phyloP scores from a whole-genome alignment of 176 grass and related monocot genomes.

The Carex cristatella region DNA sequence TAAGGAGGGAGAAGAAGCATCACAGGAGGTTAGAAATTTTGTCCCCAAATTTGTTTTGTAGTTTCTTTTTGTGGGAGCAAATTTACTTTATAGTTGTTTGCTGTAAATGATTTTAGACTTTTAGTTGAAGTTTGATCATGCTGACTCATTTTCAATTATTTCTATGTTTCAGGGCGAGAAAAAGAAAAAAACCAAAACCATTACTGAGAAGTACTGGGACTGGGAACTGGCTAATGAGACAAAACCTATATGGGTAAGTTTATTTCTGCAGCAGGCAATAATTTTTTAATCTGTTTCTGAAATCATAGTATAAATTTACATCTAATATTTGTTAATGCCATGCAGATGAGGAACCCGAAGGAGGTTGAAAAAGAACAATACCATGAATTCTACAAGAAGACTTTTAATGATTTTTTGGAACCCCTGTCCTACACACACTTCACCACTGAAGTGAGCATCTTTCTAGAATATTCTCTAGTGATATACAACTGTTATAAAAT shows the following conservation, averaged over 20 bases:
- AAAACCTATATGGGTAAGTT: constrained; percentile 84
- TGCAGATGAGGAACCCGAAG: constrained; percentile 87
- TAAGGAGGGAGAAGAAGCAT: constrained; percentile 65
- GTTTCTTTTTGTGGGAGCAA: neutral
- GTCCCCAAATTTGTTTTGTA: constrained; percentile 6
- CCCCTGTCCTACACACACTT: constrained; percentile 76
- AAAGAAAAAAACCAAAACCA: constrained; percentile 77
- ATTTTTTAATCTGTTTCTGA: neutral
- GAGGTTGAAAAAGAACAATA: constrained; percentile 73
- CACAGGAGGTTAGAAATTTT: constrained; percentile 35
- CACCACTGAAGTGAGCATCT: constrained; percentile 57
- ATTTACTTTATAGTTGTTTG: neutral
- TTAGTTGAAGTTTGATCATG: neutral
- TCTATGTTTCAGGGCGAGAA: constrained; percentile 52
- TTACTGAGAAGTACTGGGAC: constrained; percentile 94
- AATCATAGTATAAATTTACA: neutral
- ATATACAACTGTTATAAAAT: constrained; percentile 1
- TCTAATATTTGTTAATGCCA: neutral
- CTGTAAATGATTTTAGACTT: neutral
- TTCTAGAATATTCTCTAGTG: constrained; percentile 6
- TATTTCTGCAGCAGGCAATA: neutral
- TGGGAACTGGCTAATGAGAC: constrained; percentile 90
- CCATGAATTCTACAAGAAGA: constrained; percentile 90
- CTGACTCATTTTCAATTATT: neutral
- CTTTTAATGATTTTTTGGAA: constrained; percentile 93